These are phyloP conservation scores for Linnemannia elongata DNA, from an alignment of 192 early-diverging fungal species.

Conservation along the genomic window DNA sequence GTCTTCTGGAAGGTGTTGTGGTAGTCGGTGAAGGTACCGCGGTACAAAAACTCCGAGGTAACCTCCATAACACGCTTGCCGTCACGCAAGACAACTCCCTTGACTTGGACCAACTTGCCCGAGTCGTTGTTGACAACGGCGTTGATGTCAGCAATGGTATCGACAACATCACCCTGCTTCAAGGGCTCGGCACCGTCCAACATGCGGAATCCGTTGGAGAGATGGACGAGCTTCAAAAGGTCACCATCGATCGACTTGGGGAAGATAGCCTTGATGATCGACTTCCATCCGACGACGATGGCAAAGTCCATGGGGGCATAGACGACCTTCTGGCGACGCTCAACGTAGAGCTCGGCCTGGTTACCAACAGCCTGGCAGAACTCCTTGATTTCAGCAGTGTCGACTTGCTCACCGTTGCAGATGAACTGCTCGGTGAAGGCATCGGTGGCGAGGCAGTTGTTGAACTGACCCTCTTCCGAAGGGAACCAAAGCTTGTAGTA, in stretches of 20 bases:
- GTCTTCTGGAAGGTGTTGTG: conserved; percentile 89
- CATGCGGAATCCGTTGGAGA: conserved; percentile 94
- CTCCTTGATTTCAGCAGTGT: conserved; percentile 74
- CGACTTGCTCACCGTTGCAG: conserved; percentile 71
- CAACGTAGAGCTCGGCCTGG: conserved; percentile 73
- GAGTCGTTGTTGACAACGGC: conserved; percentile 90
- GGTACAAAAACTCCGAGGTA: conserved; percentile 92
- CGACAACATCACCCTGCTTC: conserved; percentile 85
- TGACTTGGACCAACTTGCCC: conserved; percentile 94
- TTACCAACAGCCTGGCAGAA: conserved; percentile 87
- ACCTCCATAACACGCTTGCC: conserved; percentile 88
- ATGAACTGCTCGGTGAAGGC: conserved; percentile 76
- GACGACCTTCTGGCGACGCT: conserved; percentile 78
- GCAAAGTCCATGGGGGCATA: conserved; percentile 94
- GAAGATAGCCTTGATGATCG: conserved; percentile 92
- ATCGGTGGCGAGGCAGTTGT: conserved; percentile 64
- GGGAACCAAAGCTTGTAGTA: conserved; percentile 89
- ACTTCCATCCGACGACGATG: conserved; percentile 93
- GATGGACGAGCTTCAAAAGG: conserved; percentile 91
- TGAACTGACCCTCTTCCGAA: conserved; percentile 54
- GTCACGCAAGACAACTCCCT: conserved; percentile 80
- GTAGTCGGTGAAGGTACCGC: conserved; percentile 90
- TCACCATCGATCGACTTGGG: conserved; percentile 96
- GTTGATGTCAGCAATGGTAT: conserved; percentile 86
- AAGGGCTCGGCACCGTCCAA: conserved; percentile 80